phyloP scores from a whole-genome alignment of 176 grass and related monocot species.

The Musa acuminata region DNA sequence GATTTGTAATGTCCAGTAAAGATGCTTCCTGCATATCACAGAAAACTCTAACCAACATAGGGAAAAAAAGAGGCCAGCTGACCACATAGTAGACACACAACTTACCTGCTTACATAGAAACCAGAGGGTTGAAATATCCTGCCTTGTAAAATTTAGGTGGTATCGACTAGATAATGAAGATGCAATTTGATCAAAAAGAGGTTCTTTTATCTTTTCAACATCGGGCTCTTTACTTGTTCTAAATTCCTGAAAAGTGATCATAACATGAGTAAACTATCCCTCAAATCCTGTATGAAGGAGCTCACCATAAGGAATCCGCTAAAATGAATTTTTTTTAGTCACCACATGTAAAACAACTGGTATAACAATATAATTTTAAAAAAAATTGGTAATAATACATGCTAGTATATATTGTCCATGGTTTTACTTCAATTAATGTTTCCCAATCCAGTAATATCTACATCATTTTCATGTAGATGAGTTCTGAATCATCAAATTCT shows the following conservation, averaged over 20 bases:
- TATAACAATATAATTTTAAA: no score
- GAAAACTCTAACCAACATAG: not conserved
- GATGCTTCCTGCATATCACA: conserved; percentile 72
- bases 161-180: conserved; percentile 49
- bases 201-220: conserved; percentile 79
- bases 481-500: no score
- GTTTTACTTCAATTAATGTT: no score
- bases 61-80: conserved; percentile 7
- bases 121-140: conserved; percentile 85
- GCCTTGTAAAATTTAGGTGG: conserved; percentile 63
- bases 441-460: no score
- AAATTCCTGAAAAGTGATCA: conserved; percentile 46
- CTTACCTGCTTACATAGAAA: conserved; percentile 97
- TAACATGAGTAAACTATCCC: conserved; percentile 8
- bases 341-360: no score
- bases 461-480: no score
- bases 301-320: not conserved
- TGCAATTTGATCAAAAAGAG: conserved; percentile 65
- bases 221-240: conserved; percentile 77
- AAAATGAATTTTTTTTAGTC: no score
- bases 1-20: conserved; percentile 79
- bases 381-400: no score
- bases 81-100: conserved; percentile 11
- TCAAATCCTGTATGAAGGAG: conserved; percentile 1
- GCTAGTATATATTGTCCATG: no score